Percentiles rank a stretch among this genome's conserved stretches.
Conservation (phyloP, 495 filamentous ascomycete species). For the Pyrenopolyporus hunteri region DNA sequence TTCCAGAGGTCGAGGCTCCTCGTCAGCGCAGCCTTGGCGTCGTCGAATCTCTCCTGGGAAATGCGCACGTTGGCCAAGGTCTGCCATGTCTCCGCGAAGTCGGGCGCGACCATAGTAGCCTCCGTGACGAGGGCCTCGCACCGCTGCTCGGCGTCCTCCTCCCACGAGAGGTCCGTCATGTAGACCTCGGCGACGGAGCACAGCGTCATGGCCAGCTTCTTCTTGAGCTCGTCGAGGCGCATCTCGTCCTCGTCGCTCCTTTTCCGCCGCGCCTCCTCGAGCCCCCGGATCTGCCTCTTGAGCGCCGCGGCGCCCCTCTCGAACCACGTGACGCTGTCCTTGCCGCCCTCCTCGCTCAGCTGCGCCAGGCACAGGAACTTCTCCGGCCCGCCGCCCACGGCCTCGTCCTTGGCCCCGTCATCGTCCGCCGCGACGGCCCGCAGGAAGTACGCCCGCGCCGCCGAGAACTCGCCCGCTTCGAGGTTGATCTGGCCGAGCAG, state of each 20-base stretch:
- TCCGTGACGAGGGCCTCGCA: slow-evolving; percentile 89
- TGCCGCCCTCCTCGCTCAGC: slow-evolving; percentile 83
- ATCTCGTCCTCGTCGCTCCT: slow-evolving; percentile 51
- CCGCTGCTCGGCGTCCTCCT: slow-evolving; percentile 80
- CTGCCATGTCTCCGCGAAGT: slow-evolving; percentile 82
- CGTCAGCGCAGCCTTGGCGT: slow-evolving; percentile 77
- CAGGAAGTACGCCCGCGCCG: slow-evolving; percentile 71
- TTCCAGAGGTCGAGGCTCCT: slow-evolving; percentile 81
- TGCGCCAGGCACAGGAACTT: slow-evolving; percentile 98
- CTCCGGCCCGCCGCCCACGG: slow-evolving; percentile 78
- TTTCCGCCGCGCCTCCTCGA: slow-evolving; percentile 41
- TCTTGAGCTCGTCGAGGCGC: slow-evolving; percentile 68
- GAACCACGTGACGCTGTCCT: slow-evolving; percentile 85
- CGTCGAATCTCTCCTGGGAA: slow-evolving; percentile 76
- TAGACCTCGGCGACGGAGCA: slow-evolving; percentile 93
- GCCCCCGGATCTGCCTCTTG: slow-evolving; percentile 64
- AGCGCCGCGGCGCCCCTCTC: slow-evolving; percentile 78
- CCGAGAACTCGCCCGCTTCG: slow-evolving; percentile 79
- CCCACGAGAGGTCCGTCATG: slow-evolving; percentile 97
- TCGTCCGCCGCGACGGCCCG: slow-evolving; percentile 74
- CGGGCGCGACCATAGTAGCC: slow-evolving; percentile 76
- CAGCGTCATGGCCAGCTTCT: slow-evolving; percentile 80
- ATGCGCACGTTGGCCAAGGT: slow-evolving; percentile 93
- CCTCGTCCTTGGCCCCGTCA: slow-evolving; percentile 67
- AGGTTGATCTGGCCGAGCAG: slow-evolving; percentile 84